Conservation (phyloP, 2,329 filamentous ascomycete species). For the Penicillium sclerotigenum region DNA sequence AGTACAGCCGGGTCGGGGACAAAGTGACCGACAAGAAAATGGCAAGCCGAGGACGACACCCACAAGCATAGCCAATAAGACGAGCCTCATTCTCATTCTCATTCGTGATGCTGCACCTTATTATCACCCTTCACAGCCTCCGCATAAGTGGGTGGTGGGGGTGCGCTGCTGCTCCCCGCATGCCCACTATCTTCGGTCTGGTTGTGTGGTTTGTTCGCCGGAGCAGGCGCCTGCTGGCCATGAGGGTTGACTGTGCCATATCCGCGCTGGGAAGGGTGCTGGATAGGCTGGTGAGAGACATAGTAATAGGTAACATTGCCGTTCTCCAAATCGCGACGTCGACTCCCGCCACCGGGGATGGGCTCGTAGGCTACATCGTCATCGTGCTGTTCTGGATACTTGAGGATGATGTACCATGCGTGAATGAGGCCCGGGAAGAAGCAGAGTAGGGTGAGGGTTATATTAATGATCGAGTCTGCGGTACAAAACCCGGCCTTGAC, state of each 20-base stretch:
- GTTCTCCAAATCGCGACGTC: slow-evolving; percentile 37
- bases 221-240: slow-evolving; percentile 19
- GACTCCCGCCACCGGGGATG: slow-evolving; percentile 55
- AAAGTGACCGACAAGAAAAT: background rate
- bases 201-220: slow-evolving; percentile 20
- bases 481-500: slow-evolving; percentile 92
- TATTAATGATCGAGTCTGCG: slow-evolving; percentile 90
- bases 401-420: slow-evolving; percentile 96
- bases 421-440: slow-evolving; percentile 86
- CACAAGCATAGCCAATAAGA: background rate
- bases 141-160: slow-evolving; percentile 74
- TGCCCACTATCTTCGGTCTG: slow-evolving; percentile 21
- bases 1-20: background rate
- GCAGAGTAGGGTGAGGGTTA: slow-evolving; percentile 78
- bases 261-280: slow-evolving; percentile 32
- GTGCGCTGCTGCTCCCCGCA: slow-evolving; percentile 33
- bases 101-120: slow-evolving; percentile 75
- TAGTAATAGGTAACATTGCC: slow-evolving; percentile 71
- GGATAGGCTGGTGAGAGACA: slow-evolving; percentile 52
- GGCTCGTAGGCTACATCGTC: slow-evolving; percentile 61
- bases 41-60: background rate
- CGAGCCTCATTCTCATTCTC: slow-evolving; percentile 23
- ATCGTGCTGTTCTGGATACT: slow-evolving; percentile 72
- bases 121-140: slow-evolving; percentile 87
- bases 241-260: slow-evolving; percentile 43